Evolutionary conservation across 1,284 basidiomycete genomes (phyloP).

Genomic region (Puccinia novopanici): DNA sequence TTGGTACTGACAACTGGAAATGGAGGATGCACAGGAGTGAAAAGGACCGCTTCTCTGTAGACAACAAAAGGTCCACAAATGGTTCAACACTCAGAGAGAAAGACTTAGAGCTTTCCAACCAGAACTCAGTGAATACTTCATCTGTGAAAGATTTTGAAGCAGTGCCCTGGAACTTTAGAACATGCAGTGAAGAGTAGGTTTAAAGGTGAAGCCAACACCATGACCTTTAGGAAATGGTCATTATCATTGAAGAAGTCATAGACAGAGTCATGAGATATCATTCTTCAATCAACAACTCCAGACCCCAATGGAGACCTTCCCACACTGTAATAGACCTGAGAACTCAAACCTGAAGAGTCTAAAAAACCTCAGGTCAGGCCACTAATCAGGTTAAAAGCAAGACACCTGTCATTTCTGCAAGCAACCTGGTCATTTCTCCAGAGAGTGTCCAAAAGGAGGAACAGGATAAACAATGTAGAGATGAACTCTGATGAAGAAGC

Average conservation of each 20-base stretch:
- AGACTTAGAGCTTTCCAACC: slow-evolving; percentile 5
- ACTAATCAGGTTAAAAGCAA: background rate
- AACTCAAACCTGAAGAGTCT: background rate
- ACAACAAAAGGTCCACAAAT: background rate
- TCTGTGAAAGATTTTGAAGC: background rate
- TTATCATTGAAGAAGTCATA: background rate
- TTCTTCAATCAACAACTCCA: too few relatives aligned
- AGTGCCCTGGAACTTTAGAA: background rate
- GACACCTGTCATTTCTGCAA: background rate
- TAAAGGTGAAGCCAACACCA: background rate
- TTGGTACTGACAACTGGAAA: background rate
- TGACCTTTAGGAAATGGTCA: background rate
- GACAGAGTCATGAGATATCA: background rate
- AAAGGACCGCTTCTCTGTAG: background rate
- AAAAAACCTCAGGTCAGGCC: too few relatives aligned
- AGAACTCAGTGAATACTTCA: background rate
- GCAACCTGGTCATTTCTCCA: background rate
- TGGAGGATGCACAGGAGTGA: background rate
- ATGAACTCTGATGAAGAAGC: background rate
- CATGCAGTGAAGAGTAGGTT: slow-evolving; percentile 2
- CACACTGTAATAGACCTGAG: background rate
- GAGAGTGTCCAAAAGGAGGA: background rate
- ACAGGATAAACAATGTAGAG: background rate
- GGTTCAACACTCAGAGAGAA: background rate
- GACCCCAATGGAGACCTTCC: too few relatives aligned